Conservation (phyloP, 2,329 filamentous ascomycete species). For the Ambrosiella beaveri region DNA sequence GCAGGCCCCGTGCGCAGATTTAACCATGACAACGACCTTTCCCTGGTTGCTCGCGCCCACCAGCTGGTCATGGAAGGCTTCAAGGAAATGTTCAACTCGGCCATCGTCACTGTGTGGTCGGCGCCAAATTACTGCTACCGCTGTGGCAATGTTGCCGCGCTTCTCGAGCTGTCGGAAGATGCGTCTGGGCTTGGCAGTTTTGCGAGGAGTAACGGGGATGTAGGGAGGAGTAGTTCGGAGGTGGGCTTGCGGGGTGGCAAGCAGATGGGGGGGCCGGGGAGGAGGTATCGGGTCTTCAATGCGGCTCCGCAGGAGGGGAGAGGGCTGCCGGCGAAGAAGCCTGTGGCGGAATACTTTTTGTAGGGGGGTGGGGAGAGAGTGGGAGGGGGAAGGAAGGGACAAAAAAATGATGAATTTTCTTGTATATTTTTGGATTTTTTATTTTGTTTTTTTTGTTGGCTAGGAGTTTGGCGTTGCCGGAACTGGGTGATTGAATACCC, state of each 20-base stretch:
- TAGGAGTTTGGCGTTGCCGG: no score
- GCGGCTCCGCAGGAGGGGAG: slow-evolving; percentile 88
- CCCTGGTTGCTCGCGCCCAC: slow-evolving; percentile 81
- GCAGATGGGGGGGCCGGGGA: slow-evolving; percentile 48
- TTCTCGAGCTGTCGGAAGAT: slow-evolving; percentile 83
- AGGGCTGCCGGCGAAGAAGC: slow-evolving; percentile 98
- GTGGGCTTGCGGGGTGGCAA: slow-evolving; percentile 25
- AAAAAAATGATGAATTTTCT: no score
- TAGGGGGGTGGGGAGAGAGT: slow-evolving; percentile 18
- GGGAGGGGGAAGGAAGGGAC: no score
- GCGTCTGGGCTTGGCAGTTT: slow-evolving; percentile 56
- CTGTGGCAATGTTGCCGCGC: slow-evolving; percentile 88
- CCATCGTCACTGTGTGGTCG: slow-evolving; percentile 97
- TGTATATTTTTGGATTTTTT: no score
- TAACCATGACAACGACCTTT: slow-evolving; percentile 85
- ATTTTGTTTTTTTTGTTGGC: no score
- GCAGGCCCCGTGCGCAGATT: slow-evolving; percentile 91
- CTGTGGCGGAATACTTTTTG: slow-evolving; percentile 92
- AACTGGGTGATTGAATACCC: no score
- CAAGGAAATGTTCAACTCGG: slow-evolving; percentile 96
- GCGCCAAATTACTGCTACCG: slow-evolving; percentile 95
- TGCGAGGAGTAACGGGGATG: slow-evolving; percentile 53
- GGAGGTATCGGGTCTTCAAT: slow-evolving; percentile 88
- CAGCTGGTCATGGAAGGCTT: slow-evolving; percentile 99
- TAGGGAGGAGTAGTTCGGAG: slow-evolving; percentile 36